Evolutionary conservation across 495 filamentous ascomycete species (phyloP), one percentile per base, ranked within the genome.

Genomic region (Penicillium argentinense): DNA sequence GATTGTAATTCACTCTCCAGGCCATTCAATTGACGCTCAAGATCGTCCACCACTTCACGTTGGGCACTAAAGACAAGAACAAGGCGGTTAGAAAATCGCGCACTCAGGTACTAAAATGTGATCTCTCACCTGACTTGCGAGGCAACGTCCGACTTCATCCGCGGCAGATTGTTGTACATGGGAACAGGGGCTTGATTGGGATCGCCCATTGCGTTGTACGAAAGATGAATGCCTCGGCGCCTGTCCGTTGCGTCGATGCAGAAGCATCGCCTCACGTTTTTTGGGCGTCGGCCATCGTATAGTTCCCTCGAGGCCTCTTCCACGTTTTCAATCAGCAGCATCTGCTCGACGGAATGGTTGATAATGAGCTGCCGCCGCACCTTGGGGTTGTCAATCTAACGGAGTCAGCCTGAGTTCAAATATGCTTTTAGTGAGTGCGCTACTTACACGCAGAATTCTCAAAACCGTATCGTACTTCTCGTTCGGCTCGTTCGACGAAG

Each of bases 311-410:
- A 70, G 1, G 85, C 95, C 42, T 87, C 75, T 9, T 72, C 57
- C 13, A 87, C 71, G 30, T 81, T 67, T 32, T 83, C 77, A 34
- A 97, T 83, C 2, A 99, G 64, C 8, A 96, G 75, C 9, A 84
- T 82, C 58, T 97, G 91, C 45, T 99, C 93, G 34, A 96, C 87
- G 6, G 72, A 66, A 55, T 91, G 76, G 42, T 81, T 83, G 61
- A 99, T 89, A 61, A 99, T 86, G 23, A 97, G 67, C 39, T 90
- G 85, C 47, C 86, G 83, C 25, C 82, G 82, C 17, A 95, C 88
- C 32, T 84, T 64, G 11, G 84, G 78, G 60, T 92, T 83, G 51
- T 93, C 86, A 53, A 98, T 84, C 71, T 91, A 42, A 17, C 19
- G 0, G 9, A 18, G 34, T 26, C 16, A 47, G 33, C 46, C 39